Evolutionary conservation across 1,284 basidiomycete genomes (phyloP).

Genomic region (Kwoniella shivajii): DNA sequence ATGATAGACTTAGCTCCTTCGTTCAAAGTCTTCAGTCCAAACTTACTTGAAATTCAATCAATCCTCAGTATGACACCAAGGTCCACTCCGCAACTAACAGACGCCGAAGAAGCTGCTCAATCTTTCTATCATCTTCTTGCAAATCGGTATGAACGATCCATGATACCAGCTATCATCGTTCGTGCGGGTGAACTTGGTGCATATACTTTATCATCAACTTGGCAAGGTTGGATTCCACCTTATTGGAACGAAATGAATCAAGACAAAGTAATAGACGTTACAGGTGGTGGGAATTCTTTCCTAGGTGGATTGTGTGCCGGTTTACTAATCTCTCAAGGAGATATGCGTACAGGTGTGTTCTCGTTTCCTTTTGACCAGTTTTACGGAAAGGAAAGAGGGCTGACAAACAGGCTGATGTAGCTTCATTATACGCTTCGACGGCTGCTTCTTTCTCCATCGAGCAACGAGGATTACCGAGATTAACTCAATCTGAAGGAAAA

Average conservation of each 20-base stretch:
- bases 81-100: constrained; percentile 44
- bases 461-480: constrained; percentile 70
- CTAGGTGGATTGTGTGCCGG: constrained; percentile 81
- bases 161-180: constrained; percentile 63
- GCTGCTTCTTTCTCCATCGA: constrained; percentile 83
- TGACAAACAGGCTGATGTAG: constrained; percentile 37
- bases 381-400: constrained; percentile 20
- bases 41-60: constrained; percentile 55
- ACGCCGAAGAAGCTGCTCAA: constrained; percentile 66
- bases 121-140: constrained; percentile 64
- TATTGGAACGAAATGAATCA: constrained; percentile 63
- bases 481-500: constrained; percentile 41
- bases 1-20: constrained; percentile 25
- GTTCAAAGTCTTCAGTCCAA: constrained; percentile 53
- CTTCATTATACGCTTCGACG: constrained; percentile 69
- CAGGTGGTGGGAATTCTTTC: constrained; percentile 86
- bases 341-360: constrained; percentile 67
- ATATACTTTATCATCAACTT: constrained; percentile 58
- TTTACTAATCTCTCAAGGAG: constrained; percentile 61
- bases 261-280: constrained; percentile 74
- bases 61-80: constrained; percentile 10
- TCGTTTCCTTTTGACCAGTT: background rate
- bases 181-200: constrained; percentile 76
- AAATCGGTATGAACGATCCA: constrained; percentile 57
- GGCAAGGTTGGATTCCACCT: constrained; percentile 70